These are phyloP conservation scores for Exophiala sp. DNA, from an alignment of 2,329 filamentous ascomycete genomes.

Conservation along the genomic window DNA sequence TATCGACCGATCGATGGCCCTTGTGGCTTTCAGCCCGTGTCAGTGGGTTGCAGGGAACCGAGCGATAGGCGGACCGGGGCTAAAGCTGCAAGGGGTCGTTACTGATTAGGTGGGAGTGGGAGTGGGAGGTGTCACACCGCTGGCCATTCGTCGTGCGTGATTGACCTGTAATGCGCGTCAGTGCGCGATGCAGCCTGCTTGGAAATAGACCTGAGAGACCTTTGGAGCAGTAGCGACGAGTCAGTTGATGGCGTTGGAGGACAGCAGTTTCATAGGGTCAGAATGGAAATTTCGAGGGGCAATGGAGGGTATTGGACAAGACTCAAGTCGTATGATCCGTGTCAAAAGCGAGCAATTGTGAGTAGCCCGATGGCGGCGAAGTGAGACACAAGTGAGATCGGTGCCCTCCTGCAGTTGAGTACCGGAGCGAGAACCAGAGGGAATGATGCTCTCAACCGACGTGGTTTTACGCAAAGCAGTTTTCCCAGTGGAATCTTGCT, in stretches of 20 bases:
- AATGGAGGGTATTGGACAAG: not conserved
- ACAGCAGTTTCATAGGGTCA: not conserved
- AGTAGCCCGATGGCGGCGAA: not conserved
- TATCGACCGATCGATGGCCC: conserved; percentile 7
- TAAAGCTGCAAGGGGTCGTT: conserved; percentile 12
- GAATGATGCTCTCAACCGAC: not conserved
- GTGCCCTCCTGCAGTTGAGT: not conserved
- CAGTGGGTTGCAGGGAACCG: conserved; percentile 10
- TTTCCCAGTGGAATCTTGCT: too few species aligned
- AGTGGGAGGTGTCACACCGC: not conserved
- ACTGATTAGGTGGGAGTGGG: not conserved
- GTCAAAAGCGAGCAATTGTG: conserved; percentile 2
- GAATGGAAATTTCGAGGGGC: not conserved
- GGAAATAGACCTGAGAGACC: not conserved
- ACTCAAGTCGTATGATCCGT: not conserved
- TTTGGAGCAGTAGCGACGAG: not conserved
- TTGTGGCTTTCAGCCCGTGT: not conserved
- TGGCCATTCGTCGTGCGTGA: not conserved
- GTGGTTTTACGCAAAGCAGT: not conserved
- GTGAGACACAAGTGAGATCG: conserved; percentile 9
- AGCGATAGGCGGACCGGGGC: conserved; percentile 11
- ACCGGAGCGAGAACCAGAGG: not conserved
- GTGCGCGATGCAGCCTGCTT: not conserved
- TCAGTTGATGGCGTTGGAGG: not conserved
- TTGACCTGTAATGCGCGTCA: not conserved